Percentiles rank a stretch among this genome's conserved stretches.
Evolutionary conservation across 2,329 filamentous ascomycete species (phyloP).

Genomic region (Knoxdaviesia proteae): DNA sequence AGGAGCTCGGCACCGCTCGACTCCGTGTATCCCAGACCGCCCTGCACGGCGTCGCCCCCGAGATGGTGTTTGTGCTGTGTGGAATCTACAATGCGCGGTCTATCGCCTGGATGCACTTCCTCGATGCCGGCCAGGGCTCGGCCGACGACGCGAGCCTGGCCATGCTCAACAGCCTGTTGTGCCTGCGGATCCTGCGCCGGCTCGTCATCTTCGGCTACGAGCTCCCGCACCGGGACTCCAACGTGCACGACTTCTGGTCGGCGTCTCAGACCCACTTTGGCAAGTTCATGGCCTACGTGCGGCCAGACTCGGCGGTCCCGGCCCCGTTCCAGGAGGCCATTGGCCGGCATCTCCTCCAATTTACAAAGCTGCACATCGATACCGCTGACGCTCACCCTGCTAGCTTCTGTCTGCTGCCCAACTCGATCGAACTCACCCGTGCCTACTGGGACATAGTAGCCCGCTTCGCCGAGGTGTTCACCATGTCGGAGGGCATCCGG

Average conservation of each 20-base stretch:
- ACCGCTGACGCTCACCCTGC: conserved; percentile 65
- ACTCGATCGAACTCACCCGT: conserved; percentile 54
- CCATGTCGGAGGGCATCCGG: conserved; percentile 34
- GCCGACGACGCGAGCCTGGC: conserved; percentile 37
- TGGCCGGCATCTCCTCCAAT: conserved; percentile 75
- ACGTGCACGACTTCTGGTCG: conserved; percentile 63
- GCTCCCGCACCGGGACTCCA: conserved; percentile 55
- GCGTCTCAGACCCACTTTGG: conserved; percentile 59
- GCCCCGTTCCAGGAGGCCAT: conserved; percentile 37
- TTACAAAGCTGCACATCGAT: conserved; percentile 77
- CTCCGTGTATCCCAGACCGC: conserved; percentile 54
- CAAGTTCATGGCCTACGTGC: conserved; percentile 47
- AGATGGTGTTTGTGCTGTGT: conserved; percentile 62
- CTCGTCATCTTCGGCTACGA: conserved; percentile 69
- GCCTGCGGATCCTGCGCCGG: conserved; percentile 62
- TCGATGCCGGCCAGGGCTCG: conserved; percentile 35
- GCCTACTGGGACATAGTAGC: conserved; percentile 73
- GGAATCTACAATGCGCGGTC: conserved; percentile 62
- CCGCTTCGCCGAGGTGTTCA: conserved; percentile 55
- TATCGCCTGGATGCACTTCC: conserved; percentile 41
- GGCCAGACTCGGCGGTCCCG: conserved; percentile 31
- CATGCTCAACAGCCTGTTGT: conserved; percentile 57
- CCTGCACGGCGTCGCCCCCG: conserved; percentile 59
- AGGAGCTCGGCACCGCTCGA: conserved; percentile 69
- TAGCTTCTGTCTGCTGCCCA: conserved; percentile 64